These are phyloP conservation scores for Cenchrus purpureus DNA, from an alignment of 176 grass and related monocot genomes.

Conservation along the genomic window DNA sequence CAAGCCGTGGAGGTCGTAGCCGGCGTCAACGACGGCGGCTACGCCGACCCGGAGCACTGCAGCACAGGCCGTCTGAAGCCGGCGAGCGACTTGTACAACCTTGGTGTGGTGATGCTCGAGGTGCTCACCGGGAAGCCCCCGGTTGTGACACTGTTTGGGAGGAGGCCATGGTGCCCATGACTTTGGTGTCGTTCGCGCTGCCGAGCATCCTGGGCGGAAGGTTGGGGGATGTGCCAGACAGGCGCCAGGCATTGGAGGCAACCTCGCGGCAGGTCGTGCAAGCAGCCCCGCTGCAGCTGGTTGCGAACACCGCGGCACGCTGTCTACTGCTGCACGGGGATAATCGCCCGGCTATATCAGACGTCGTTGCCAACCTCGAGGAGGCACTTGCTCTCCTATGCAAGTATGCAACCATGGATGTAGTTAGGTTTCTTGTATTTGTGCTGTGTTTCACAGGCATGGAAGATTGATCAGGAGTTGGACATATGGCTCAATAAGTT, in stretches of 20 bases:
- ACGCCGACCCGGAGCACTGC: no score
- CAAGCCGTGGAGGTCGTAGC: no score
- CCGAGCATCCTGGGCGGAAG: background rate
- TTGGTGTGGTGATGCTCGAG: no score
- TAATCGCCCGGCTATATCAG: background rate
- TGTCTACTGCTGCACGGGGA: background rate
- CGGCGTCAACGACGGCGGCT: no score
- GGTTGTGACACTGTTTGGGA: no score
- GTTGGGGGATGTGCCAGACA: background rate
- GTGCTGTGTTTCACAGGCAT: no score
- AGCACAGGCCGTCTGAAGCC: no score
- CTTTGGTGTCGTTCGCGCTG: no score
- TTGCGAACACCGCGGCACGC: background rate
- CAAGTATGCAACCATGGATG: background rate
- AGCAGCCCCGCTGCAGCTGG: background rate
- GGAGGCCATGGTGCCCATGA: no score
- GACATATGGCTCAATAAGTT: no score
- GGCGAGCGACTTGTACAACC: slow-evolving; percentile 57
- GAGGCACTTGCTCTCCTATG: background rate
- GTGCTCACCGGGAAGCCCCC: slow-evolving; percentile 62
- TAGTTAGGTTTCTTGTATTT: no score
- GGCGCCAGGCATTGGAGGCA: background rate
- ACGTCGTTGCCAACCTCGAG: background rate
- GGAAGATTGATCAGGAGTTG: no score
- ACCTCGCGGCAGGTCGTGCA: background rate